Evolutionary conservation across 495 filamentous ascomycete genomes (phyloP).

Genomic region (Annulohypoxylon stygium): DNA sequence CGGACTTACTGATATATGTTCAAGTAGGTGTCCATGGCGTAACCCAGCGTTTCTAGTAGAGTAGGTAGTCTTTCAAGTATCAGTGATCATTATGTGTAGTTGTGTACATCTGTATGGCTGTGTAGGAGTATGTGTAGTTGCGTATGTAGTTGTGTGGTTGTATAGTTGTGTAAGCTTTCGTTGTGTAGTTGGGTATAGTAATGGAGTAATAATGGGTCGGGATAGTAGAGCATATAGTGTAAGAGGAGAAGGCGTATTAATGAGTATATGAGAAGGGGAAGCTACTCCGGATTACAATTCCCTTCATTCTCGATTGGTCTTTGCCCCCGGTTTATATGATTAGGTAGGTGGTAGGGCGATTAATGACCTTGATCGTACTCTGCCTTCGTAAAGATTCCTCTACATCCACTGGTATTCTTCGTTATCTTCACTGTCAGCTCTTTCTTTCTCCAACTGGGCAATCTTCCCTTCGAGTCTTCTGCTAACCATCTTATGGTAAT

Average conservation of each 20-base stretch:
- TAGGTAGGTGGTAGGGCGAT: constrained; percentile 1
- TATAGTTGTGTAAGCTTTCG: not conserved
- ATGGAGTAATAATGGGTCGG: not conserved
- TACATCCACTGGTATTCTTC: constrained; percentile 39
- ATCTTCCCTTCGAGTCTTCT: constrained; percentile 21
- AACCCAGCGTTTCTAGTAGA: not conserved
- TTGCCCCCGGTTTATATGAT: constrained; percentile 5
- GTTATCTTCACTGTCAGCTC: not conserved
- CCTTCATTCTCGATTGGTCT: not conserved
- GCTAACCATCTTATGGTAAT: constrained; percentile 11
- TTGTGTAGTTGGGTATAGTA: not conserved
- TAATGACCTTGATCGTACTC: constrained; percentile 13
- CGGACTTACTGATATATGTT: not conserved
- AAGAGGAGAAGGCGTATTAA: constrained; percentile 4
- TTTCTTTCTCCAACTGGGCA: constrained; percentile 17
- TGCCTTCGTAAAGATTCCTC: not conserved
- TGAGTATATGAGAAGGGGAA: constrained; percentile 2
- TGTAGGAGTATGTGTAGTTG: too few species aligned
- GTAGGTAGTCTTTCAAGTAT: not conserved
- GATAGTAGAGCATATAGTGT: not conserved
- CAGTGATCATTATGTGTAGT: not conserved
- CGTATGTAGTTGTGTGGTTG: not conserved
- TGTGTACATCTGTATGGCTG: not conserved
- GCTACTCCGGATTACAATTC: constrained; percentile 11
- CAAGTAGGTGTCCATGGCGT: constrained; percentile 5